Evolutionary conservation across 495 filamentous ascomycete species (phyloP).

Genomic region (Tuber brumale): DNA sequence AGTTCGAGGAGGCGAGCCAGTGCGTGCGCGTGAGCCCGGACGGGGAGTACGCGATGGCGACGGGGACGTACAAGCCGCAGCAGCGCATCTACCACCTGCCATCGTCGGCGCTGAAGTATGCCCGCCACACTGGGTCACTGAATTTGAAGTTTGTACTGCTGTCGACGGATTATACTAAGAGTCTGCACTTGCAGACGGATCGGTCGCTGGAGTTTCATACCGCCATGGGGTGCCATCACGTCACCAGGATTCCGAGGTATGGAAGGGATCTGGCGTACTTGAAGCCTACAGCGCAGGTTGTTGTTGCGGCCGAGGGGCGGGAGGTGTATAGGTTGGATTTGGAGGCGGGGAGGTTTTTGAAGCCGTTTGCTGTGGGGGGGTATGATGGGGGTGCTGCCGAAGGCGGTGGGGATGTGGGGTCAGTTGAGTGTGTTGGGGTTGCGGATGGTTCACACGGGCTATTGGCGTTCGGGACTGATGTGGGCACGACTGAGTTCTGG

Average conservation of each 20-base stretch:
- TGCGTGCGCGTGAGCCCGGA: slow-evolving; percentile 90
- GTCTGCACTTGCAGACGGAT: slow-evolving; percentile 85
- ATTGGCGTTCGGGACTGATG: slow-evolving; percentile 86
- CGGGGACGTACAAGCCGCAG: slow-evolving; percentile 89
- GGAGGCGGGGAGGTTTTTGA: slow-evolving; percentile 84
- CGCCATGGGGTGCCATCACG: slow-evolving; percentile 77
- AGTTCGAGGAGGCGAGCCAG: slow-evolving; percentile 95
- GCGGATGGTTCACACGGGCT: slow-evolving; percentile 88
- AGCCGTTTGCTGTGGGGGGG: slow-evolving; percentile 52
- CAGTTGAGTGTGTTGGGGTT: slow-evolving; percentile 82
- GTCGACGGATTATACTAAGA: slow-evolving; percentile 92
- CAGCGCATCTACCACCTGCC: slow-evolving; percentile 93
- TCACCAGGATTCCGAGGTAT: slow-evolving; percentile 80
- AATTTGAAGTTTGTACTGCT: slow-evolving; percentile 89
- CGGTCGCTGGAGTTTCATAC: slow-evolving; percentile 92
- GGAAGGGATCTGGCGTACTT: slow-evolving; percentile 85
- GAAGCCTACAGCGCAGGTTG: slow-evolving; percentile 72
- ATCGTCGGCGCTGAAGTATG: slow-evolving; percentile 83
- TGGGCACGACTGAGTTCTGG: slow-evolving; percentile 96
- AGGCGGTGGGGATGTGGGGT: slow-evolving; percentile 63
- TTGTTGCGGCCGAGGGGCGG: slow-evolving; percentile 80
- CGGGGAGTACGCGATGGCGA: slow-evolving; percentile 97
- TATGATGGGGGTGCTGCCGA: slow-evolving; percentile 58
- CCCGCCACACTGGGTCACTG: slow-evolving; percentile 85
- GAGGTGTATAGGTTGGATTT: slow-evolving; percentile 92